Base-by-base conservation (phyloP, 345 rosid genomes). In the Corymbia maculata region DNA sequence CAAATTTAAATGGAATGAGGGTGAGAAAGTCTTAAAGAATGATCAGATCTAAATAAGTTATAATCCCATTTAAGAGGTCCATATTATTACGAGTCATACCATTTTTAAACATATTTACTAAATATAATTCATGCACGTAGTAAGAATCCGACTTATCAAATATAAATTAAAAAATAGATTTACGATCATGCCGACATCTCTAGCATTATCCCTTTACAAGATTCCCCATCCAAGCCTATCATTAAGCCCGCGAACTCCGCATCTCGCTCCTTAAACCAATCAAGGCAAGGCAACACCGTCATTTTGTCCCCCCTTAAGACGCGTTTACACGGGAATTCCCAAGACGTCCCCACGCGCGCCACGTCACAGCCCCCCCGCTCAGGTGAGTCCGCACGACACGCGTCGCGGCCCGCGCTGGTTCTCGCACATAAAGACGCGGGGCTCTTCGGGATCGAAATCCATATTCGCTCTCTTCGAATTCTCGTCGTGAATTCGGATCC, bases 101-200 rank as follows among this genome's bases (percentile, higher is more conserved):
- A 55, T 22, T 55, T 22, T 12, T 55, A 8, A 55, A 55, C 24
- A 28, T 28, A 22, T 55, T 55, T 22, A 12, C 61, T 55, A 55
- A 55, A 55, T 55, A 22, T 55, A 55, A 55, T 21, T 0, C 22
- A 22, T 55, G 1, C 24, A 55, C 21, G 9, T 3, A 55, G 9
- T 9, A 55, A 55, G 21, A 55, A 55, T 0, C 0, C 5, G 6
- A 55, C 9, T 28, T 28, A 55, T 9, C 24, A 55, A 2, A 55
- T 55, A 55, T 22, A 5, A 2, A 55, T 55, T 9, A 55, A 55
- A 55, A 22, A 55, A 21, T 55, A 2, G 28, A 55, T 55, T 55
- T 55, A 55, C 5, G 1, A 22, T 55, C 13, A 9, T 55, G 4
- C 42, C 42, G 42, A 36, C 42, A 36, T 36, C 42, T 4, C 22